Percentiles rank a stretch among this genome's conserved stretches.
phyloP scores from a whole-genome alignment of 2,329 filamentous ascomycete species.

The Blumeriella jaapii region DNA sequence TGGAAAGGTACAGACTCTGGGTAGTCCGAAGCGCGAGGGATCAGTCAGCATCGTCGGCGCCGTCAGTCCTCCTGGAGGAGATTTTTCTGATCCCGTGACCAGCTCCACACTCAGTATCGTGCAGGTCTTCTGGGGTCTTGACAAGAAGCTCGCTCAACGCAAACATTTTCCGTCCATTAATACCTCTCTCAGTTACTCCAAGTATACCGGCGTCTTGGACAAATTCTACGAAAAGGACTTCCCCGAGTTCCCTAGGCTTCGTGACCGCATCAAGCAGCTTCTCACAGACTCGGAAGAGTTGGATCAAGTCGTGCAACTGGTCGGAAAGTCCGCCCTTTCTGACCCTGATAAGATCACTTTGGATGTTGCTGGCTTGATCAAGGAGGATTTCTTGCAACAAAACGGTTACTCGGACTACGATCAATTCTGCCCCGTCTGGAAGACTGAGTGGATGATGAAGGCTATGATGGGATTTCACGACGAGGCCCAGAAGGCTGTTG shows the following conservation, averaged over 20 bases:
- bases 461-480: constrained; percentile 97
- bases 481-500: constrained; percentile 88
- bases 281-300: constrained; percentile 92
- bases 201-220: constrained; percentile 82
- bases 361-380: constrained; percentile 80
- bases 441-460: constrained; percentile 99
- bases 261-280: constrained; percentile 87
- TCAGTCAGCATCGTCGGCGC: constrained; percentile 97
- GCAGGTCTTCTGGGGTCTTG: constrained; percentile 98
- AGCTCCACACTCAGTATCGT: constrained; percentile 90
- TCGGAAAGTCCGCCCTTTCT: constrained; percentile 92
- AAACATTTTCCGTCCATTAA: constrained; percentile 99
- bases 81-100: constrained; percentile 98
- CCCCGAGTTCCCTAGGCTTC: constrained; percentile 85
- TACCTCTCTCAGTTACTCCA: constrained; percentile 88
- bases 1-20: constrained; percentile 73
- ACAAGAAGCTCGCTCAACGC: constrained; percentile 98
- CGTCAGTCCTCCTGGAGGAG: constrained; percentile 93
- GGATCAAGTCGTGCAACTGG: constrained; percentile 96
- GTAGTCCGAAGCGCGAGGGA: constrained; percentile 77
- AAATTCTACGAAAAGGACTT: constrained; percentile 90
- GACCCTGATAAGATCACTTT: constrained; percentile 98
- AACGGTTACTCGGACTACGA: constrained; percentile 99
- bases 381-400: constrained; percentile 98
- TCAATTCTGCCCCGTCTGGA: constrained; percentile 98